Percentiles rank a stretch among this genome's conserved stretches.
Evolutionary conservation across 495 filamentous ascomycete genomes (phyloP).

Genomic region (Tetracladium marchalianum): DNA sequence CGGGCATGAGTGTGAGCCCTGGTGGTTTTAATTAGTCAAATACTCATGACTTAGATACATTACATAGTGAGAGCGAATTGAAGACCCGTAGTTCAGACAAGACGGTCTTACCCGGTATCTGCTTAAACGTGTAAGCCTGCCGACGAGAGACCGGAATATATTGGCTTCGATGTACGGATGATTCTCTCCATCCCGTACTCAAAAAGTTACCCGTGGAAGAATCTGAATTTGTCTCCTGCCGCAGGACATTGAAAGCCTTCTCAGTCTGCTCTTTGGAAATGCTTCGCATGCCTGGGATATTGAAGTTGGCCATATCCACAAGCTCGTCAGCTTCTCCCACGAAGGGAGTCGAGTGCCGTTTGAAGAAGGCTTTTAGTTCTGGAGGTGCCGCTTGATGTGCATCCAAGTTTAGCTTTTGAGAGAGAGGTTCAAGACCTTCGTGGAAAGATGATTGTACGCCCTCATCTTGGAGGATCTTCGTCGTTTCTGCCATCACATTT

Average conservation of each 20-base stretch:
- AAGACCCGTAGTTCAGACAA: neutral
- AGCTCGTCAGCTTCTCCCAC: too few species aligned
- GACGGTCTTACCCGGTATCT: slow-evolving; percentile 6
- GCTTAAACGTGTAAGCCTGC: neutral
- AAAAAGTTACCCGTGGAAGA: too few species aligned
- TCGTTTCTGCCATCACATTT: slow-evolving; percentile 6
- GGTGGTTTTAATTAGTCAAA: neutral
- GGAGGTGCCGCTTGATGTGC: slow-evolving; percentile 63
- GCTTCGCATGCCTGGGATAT: too few species aligned
- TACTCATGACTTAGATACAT: neutral
- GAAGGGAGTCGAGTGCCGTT: slow-evolving; percentile 18
- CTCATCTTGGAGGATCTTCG: neutral
- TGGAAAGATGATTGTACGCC: neutral
- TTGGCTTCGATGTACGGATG: too few species aligned
- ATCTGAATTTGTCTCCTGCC: too few species aligned
- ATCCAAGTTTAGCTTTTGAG: slow-evolving; percentile 32
- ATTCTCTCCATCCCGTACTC: too few species aligned
- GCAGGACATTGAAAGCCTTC: too few species aligned
- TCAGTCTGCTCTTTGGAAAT: too few species aligned
- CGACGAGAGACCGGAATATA: too few species aligned
- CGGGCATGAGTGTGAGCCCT: slow-evolving; percentile 71
- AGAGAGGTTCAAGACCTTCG: slow-evolving; percentile 25
- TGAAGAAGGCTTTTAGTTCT: slow-evolving; percentile 51
- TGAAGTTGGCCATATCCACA: too few species aligned
- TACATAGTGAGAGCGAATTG: neutral